phyloP scores from a whole-genome alignment of 2,329 filamentous ascomycete species.

The Sporothrix variecibatus region DNA sequence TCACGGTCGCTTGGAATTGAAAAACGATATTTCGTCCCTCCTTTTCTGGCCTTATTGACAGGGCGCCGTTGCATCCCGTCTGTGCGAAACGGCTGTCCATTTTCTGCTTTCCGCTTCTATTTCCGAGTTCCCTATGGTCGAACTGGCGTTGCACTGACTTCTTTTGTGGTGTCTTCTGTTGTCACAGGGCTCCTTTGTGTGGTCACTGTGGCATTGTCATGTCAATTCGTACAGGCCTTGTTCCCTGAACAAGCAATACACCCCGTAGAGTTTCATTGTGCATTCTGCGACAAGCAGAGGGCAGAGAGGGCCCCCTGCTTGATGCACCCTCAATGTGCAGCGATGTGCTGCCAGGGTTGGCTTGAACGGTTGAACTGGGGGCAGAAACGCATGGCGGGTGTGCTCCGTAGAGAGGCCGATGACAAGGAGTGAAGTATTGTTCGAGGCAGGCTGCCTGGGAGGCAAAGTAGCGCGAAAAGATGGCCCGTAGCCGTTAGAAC shows the following conservation, averaged over 20 bases:
- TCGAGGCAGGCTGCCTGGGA: background rate
- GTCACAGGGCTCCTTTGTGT: background rate
- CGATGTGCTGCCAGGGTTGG: conserved; percentile 13
- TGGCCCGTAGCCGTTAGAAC: background rate
- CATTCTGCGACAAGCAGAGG: conserved; percentile 11
- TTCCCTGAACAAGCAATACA: background rate
- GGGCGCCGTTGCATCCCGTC: background rate
- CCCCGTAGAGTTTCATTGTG: conserved; percentile 15
- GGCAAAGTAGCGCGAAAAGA: background rate
- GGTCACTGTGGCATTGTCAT: no score
- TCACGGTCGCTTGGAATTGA: background rate
- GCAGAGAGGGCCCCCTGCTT: background rate
- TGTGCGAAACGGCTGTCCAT: conserved; percentile 14
- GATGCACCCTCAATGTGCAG: background rate
- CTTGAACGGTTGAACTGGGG: background rate
- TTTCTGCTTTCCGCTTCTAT: background rate
- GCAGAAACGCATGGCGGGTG: background rate
- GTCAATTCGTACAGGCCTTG: background rate
- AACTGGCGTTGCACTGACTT: background rate
- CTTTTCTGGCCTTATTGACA: background rate
- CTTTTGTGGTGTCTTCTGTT: background rate
- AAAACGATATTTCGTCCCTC: background rate
- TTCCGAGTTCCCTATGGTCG: background rate
- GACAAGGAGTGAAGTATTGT: background rate
- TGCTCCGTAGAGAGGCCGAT: conserved; percentile 6